phyloP scores from a whole-genome alignment of 305 asterid species.

The Fraxinus xanthoxyloides region DNA sequence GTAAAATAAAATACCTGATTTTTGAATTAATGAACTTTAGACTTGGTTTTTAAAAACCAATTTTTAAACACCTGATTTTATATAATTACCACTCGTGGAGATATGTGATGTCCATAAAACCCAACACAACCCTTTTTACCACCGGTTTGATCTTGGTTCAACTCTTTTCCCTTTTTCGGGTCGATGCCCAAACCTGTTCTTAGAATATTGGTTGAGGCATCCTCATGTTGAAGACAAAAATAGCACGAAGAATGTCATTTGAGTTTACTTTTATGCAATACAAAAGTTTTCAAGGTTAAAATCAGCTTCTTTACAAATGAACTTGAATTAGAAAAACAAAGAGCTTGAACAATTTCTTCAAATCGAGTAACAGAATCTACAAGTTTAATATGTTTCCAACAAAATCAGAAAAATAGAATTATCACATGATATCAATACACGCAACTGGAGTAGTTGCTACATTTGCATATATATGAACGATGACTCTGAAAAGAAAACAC shows the following conservation, averaged over 20 bases:
- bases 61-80: no score
- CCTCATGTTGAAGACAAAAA: not conserved
- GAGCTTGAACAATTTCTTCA: slow-evolving; percentile 15
- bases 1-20: no score
- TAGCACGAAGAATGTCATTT: not conserved
- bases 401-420: not conserved
- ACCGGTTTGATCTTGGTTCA: not conserved
- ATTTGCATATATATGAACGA: slow-evolving; percentile 22
- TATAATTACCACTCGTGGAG: no score
- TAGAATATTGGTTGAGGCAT: not conserved
- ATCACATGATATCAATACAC: slow-evolving; percentile 29
- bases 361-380: slow-evolving; percentile 28
- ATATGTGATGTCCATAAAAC: no score
- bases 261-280: not conserved
- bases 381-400: slow-evolving; percentile 30
- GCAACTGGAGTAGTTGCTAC: slow-evolving; percentile 50
- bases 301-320: slow-evolving; percentile 22
- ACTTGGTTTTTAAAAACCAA: no score
- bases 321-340: slow-evolving; percentile 17
- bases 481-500: not conserved
- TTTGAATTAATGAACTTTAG: no score
- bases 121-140: not conserved
- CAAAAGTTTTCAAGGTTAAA: not conserved
- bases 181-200: not conserved
- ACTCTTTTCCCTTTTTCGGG: not conserved